Percentiles rank a stretch among this genome's conserved stretches.
Conservation (phyloP, 1,284 basidiomycete species). For the Xerocomus alliaceus region DNA sequence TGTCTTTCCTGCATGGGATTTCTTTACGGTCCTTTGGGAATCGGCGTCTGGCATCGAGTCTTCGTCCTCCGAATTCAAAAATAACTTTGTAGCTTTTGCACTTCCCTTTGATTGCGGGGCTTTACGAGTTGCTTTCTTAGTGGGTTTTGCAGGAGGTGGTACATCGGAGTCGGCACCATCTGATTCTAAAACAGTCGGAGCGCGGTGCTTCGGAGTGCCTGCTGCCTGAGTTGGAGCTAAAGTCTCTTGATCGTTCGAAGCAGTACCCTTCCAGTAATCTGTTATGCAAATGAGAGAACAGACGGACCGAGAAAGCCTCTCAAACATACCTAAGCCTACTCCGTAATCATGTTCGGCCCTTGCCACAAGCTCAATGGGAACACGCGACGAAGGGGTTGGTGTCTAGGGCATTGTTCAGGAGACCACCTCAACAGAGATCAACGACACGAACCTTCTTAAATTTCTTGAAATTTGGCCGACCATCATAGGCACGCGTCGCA, state of each 20-base stretch:
- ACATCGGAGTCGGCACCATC: conserved; percentile 34
- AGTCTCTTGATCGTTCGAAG: conserved; percentile 21
- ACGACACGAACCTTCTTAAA: conserved; percentile 72
- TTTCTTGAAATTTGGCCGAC: conserved; percentile 82
- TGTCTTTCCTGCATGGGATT: not conserved
- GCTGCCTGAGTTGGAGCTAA: conserved; percentile 20
- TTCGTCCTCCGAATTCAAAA: conserved; percentile 52
- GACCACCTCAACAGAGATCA: not conserved
- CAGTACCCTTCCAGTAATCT: conserved; percentile 62
- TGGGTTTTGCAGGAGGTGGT: conserved; percentile 19
- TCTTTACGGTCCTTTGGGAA: not conserved
- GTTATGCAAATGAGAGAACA: not conserved
- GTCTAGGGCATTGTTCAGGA: conserved; percentile 34
- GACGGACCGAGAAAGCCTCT: not conserved
- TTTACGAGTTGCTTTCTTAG: conserved; percentile 10
- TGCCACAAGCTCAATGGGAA: conserved; percentile 58
- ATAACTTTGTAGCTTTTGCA: conserved; percentile 31
- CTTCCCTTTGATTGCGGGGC: conserved; percentile 14
- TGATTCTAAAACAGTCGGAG: conserved; percentile 36
- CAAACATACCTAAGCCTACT: conserved; percentile 55
- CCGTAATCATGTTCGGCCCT: conserved; percentile 63
- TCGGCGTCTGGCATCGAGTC: conserved; percentile 11
- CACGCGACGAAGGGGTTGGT: conserved; percentile 38
- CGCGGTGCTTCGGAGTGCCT: conserved; percentile 30
- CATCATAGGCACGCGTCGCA: conserved; percentile 54